Evolutionary conservation across 164 flowering plant genomes (phyloP).

Genomic region (Sedum album): DNA sequence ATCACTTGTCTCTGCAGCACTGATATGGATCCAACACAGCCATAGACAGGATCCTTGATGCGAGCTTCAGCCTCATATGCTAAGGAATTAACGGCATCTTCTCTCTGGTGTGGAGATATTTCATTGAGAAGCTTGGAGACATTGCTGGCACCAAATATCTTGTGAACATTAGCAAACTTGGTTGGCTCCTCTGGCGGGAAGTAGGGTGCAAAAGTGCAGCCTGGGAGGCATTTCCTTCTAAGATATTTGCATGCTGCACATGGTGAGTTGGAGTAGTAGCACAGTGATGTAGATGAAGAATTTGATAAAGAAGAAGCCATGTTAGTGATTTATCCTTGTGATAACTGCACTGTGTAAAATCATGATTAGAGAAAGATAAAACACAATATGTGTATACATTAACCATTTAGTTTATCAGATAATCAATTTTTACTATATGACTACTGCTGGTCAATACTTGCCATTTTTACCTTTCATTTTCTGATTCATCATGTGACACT

Average conservation of each 20-base stretch:
- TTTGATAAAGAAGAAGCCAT: slow-evolving; percentile 9
- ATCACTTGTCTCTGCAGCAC: slow-evolving; percentile 8
- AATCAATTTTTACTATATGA: neutral
- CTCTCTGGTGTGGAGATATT: slow-evolving; percentile 8
- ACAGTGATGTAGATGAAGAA: neutral
- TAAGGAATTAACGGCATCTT: slow-evolving; percentile 8
- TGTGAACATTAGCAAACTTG: slow-evolving; percentile 9
- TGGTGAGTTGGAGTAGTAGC: slow-evolving; percentile 7
- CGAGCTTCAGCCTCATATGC: slow-evolving; percentile 8
- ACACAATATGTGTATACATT: neutral
- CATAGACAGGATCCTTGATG: slow-evolving; percentile 10
- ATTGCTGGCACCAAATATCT: slow-evolving; percentile 10
- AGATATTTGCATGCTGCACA: slow-evolving; percentile 10
- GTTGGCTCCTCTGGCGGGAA: slow-evolving; percentile 9
- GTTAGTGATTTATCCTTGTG: neutral
- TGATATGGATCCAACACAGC: slow-evolving; percentile 7
- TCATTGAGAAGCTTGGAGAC: slow-evolving; percentile 10
- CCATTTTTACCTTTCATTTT: neutral
- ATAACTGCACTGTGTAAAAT: neutral
- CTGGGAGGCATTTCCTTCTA: slow-evolving; percentile 8
- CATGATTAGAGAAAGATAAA: neutral
- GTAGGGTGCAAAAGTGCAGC: slow-evolving; percentile 9
- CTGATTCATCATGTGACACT: neutral
- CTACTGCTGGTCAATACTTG: neutral
- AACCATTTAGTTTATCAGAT: neutral